Conservation (phyloP, 805 yeast species). For the Metschnikowia corniflorae region DNA sequence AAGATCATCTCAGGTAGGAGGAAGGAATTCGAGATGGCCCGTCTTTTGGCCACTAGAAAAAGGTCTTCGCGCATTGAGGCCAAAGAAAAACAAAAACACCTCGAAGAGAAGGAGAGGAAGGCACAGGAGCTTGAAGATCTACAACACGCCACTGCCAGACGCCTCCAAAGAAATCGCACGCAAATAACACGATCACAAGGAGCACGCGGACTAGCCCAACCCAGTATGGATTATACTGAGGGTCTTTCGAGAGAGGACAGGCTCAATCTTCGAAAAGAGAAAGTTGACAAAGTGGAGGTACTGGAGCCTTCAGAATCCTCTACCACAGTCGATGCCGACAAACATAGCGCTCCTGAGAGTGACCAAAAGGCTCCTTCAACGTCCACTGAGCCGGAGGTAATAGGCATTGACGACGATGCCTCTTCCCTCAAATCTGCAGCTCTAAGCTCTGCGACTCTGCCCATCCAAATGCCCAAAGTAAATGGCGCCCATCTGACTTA, state of each 20-base stretch:
- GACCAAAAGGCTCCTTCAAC: too few relatives aligned
- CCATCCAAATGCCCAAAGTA: too few relatives aligned
- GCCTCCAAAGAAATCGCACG: conserved; percentile 37
- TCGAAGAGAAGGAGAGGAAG: conserved; percentile 49
- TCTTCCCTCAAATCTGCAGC: too few relatives aligned
- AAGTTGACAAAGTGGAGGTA: too few relatives aligned
- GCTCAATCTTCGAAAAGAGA: conserved; percentile 30
- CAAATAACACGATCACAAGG: conserved; percentile 24
- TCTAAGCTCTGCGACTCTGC: too few relatives aligned
- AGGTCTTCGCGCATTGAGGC: conserved; percentile 72
- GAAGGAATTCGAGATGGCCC: conserved; percentile 62
- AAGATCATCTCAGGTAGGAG: conserved; percentile 51
- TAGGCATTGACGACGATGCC: too few relatives aligned
- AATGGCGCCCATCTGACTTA: too few relatives aligned
- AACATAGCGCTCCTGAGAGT: too few relatives aligned
- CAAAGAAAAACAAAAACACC: conserved; percentile 47
- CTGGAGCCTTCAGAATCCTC: too few relatives aligned
- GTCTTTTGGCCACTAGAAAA: conserved; percentile 63
- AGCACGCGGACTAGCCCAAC: too few relatives aligned
- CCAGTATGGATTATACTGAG: conserved; percentile 22
- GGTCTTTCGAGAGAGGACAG: conserved; percentile 34
- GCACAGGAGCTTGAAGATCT: conserved; percentile 45
- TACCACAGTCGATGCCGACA: too few relatives aligned
- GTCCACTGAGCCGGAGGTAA: too few relatives aligned
- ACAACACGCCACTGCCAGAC: conserved; percentile 38